Percentiles rank a stretch among this genome's conserved stretches.
phyloP scores from a whole-genome alignment of 331 rosid species.

The Malus hybrid region DNA sequence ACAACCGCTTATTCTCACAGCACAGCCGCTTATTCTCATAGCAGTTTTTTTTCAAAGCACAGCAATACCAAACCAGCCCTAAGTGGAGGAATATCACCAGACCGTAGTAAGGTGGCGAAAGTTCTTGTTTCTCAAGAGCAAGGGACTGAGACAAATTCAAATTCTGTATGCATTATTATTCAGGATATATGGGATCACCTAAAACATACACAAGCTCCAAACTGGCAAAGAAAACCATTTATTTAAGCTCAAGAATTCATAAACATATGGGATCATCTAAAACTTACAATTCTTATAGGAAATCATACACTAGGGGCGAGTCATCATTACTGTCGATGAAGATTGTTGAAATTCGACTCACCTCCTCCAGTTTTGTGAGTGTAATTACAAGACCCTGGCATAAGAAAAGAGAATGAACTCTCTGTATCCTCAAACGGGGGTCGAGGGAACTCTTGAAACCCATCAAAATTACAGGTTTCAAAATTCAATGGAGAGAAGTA shows the following conservation, averaged over 20 bases:
- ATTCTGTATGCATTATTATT: too few relatives aligned
- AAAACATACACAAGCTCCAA: not conserved
- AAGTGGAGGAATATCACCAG: too few relatives aligned
- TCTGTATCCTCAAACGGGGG: constrained; percentile 78
- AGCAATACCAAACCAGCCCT: too few relatives aligned
- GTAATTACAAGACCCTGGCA: constrained; percentile 57
- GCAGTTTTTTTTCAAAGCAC: too few relatives aligned
- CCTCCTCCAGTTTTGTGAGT: constrained; percentile 54
- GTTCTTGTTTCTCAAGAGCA: too few relatives aligned
- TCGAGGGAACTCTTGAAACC: constrained; percentile 78
- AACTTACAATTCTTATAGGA: constrained; percentile 24
- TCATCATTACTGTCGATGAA: constrained; percentile 19
- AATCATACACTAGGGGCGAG: constrained; percentile 15
- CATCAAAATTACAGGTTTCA: constrained; percentile 69
- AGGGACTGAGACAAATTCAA: too few relatives aligned
- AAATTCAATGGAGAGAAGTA: constrained; percentile 77
- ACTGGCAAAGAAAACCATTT: constrained; percentile 6
- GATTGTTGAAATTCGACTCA: constrained; percentile 47
- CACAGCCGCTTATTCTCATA: too few relatives aligned
- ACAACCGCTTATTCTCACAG: too few relatives aligned
- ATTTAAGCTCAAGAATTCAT: constrained; percentile 26
- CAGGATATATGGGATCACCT: too few relatives aligned
- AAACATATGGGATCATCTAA: constrained; percentile 21
- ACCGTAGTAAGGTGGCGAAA: too few relatives aligned
- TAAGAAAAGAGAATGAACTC: constrained; percentile 62